phyloP scores from a whole-genome alignment of 2,329 filamentous ascomycete genomes.

The Aaosphaeria pasadenensis region DNA sequence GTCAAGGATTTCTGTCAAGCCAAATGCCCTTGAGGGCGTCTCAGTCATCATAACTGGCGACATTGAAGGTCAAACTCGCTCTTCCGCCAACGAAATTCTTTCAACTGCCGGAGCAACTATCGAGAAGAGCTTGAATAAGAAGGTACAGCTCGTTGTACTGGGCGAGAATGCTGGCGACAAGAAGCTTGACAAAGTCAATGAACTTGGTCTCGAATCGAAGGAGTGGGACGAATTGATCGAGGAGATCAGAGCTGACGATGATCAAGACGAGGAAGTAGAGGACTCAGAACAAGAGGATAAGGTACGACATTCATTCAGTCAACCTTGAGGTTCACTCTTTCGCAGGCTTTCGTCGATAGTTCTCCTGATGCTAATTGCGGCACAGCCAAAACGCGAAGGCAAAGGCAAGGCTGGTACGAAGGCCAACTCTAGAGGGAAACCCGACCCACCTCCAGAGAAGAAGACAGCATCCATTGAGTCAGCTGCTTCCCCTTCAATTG shows the following conservation, averaged over 20 bases:
- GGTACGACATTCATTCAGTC: neutral
- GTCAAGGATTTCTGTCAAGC: constrained; percentile 9
- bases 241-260: constrained; percentile 14
- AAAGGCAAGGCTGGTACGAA: constrained; percentile 2
- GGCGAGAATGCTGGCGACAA: constrained; percentile 85
- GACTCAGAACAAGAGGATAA: constrained; percentile 16
- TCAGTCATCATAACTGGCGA: constrained; percentile 17
- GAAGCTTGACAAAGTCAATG: constrained; percentile 78
- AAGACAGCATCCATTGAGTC: neutral
- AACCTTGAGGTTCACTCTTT: neutral
- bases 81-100: constrained; percentile 12
- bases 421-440: neutral
- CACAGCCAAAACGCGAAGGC: constrained; percentile 8
- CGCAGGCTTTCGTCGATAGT: neutral
- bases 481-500: neutral
- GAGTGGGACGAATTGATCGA: constrained; percentile 72
- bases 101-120: constrained; percentile 15
- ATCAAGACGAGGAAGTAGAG: constrained; percentile 8
- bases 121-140: constrained; percentile 21
- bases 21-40: constrained; percentile 11
- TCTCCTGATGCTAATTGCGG: neutral
- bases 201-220: constrained; percentile 77
- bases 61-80: constrained; percentile 12
- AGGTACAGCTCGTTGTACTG: constrained; percentile 62
- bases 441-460: neutral